Percentiles rank a stretch among this genome's conserved stretches.
phyloP scores from a whole-genome alignment of 2,329 filamentous ascomycete species.

The Fusarium robinianum region DNA sequence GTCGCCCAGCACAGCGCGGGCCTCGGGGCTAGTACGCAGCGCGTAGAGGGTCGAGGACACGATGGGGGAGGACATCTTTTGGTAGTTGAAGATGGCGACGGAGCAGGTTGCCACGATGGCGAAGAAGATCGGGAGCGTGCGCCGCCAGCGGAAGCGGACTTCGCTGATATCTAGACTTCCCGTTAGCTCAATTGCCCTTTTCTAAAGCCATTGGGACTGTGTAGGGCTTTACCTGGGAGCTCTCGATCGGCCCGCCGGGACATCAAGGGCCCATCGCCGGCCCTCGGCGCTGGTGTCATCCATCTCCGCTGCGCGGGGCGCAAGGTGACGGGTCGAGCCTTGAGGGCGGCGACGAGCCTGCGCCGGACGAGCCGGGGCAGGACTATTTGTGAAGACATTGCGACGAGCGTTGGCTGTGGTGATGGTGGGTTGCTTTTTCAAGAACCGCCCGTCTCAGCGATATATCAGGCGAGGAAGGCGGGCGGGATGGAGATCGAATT shows the following conservation, averaged over 20 bases:
- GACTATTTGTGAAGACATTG: conserved; percentile 32
- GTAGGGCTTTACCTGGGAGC: conserved; percentile 58
- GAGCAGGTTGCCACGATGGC: conserved; percentile 70
- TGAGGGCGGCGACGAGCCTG: conserved; percentile 33
- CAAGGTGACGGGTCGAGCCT: conserved; percentile 19
- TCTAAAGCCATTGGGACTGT: not conserved
- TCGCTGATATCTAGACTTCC: conserved; percentile 46
- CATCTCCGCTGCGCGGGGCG: conserved; percentile 49
- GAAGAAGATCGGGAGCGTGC: conserved; percentile 81
- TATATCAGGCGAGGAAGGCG: conserved; percentile 33
- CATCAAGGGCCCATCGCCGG: conserved; percentile 67
- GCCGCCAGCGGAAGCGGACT: conserved; percentile 63
- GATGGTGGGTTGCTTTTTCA: conserved; percentile 3
- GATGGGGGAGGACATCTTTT: conserved; percentile 85
- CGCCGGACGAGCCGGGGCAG: conserved; percentile 35
- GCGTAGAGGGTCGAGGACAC: conserved; percentile 92
- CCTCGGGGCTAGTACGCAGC: conserved; percentile 76
- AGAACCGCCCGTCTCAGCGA: not conserved
- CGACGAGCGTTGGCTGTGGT: conserved; percentile 3
- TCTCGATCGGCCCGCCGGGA: conserved; percentile 67
- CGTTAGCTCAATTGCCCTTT: not conserved
- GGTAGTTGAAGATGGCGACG: conserved; percentile 98
- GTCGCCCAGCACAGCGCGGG: conserved; percentile 80
- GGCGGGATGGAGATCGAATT: conserved; percentile 2
- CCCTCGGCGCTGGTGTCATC: conserved; percentile 59